Conservation (phyloP, 2,329 filamentous ascomycete species). For the Colletotrichum higginsianum region DNA sequence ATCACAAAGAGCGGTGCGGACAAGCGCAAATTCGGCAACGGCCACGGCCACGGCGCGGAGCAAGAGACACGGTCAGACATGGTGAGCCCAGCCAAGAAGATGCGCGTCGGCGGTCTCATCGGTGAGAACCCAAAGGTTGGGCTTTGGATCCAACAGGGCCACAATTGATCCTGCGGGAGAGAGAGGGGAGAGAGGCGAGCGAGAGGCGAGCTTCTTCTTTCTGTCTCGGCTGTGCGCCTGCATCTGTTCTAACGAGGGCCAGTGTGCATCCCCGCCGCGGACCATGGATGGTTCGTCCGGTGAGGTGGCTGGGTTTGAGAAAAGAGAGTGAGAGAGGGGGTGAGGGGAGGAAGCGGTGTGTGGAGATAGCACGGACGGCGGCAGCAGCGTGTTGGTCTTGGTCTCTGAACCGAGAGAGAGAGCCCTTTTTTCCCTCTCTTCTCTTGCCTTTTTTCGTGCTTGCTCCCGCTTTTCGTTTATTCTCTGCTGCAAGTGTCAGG, state of each 20-base stretch:
- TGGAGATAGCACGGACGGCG: constrained; percentile 42
- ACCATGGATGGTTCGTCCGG: constrained; percentile 33
- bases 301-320: constrained; percentile 35
- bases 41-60: constrained; percentile 43
- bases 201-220: background rate
- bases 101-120: constrained; percentile 58
- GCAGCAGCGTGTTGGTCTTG: constrained; percentile 30
- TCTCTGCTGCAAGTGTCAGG: constrained; percentile 33
- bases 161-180: constrained; percentile 25
- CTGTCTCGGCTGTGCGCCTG: background rate
- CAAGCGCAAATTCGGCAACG: constrained; percentile 66
- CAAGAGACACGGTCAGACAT: constrained; percentile 52
- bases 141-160: constrained; percentile 66
- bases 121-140: constrained; percentile 60
- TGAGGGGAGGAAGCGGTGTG: constrained; percentile 34
- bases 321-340: too few species aligned
- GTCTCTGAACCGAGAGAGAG: constrained; percentile 1
- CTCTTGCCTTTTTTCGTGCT: background rate
- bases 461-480: background rate
- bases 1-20: constrained; percentile 60
- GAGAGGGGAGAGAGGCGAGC: rapidly evolving
- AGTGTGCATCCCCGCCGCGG: constrained; percentile 1
- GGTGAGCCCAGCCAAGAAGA: constrained; percentile 67
- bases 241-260: background rate
- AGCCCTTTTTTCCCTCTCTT: background rate